Conservation (phyloP, 2,329 filamentous ascomycete species). For the Penicillium sp. region DNA sequence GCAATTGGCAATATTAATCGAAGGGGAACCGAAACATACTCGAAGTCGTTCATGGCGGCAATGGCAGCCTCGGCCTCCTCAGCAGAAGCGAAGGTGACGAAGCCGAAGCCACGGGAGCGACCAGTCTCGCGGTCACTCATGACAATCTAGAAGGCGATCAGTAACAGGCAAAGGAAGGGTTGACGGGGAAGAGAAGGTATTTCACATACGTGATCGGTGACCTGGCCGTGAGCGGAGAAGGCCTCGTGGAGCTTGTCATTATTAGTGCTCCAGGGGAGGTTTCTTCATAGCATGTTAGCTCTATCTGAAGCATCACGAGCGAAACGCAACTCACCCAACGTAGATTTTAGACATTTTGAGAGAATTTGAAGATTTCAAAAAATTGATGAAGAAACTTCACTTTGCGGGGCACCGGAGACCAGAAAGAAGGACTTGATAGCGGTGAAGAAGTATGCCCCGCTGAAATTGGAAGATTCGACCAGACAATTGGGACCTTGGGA, state of each 20-base stretch:
- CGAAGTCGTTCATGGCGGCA: conserved; percentile 14
- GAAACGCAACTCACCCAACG: conserved; percentile 12
- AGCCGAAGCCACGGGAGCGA: conserved; percentile 20
- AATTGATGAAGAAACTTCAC: conserved; percentile 11
- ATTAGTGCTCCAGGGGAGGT: conserved; percentile 17
- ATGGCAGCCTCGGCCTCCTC: conserved; percentile 16
- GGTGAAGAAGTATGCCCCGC: conserved; percentile 4
- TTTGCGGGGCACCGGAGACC: conserved; percentile 7
- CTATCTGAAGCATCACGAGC: not conserved
- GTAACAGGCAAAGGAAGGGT: not conserved
- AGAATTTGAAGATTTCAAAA: not conserved
- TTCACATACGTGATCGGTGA: conserved; percentile 14
- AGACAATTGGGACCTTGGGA: not conserved
- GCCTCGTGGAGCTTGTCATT: conserved; percentile 9
- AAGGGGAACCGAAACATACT: conserved; percentile 8
- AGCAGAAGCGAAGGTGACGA: conserved; percentile 16
- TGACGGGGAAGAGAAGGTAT: not conserved
- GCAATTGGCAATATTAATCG: not conserved
- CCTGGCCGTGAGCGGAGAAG: conserved; percentile 12
- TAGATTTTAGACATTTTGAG: conserved; percentile 21
- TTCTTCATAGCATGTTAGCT: conserved; percentile 3
- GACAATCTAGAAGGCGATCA: conserved; percentile 11
- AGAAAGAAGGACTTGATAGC: conserved; percentile 6
- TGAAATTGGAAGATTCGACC: not conserved
- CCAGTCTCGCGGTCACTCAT: conserved; percentile 19